Base-by-base conservation (phyloP, 768 basidiomycete genomes). In the Leccinellum rugosiceps region DNA sequence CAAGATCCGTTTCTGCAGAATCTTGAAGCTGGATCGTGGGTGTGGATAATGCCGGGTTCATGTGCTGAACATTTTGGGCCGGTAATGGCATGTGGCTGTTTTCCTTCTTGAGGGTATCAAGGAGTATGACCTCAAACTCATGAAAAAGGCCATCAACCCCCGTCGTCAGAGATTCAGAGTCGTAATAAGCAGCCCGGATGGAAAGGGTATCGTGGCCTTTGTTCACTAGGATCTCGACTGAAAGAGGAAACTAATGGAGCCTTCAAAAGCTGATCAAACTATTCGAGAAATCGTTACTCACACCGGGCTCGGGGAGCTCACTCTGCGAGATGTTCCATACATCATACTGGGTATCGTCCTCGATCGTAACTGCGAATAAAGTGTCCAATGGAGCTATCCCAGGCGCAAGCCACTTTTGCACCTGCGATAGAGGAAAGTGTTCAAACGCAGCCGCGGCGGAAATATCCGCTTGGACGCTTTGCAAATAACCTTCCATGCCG, bases 241-340 rank as follows among this genome's bases (percentile, higher is more conserved):
- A 67, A 23, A 67, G 62, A 4, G 65, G 57, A 28, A 69, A 67
- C 66, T 67, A 47, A 10, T 10, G 46, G 53, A 45, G 34, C 23
- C 13, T 23, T 62, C 49, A 53, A 49, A 50, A 38, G 23, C 47
- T 32, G 3, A 35, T 32, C 17, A 35, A 60, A 21, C 9, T 15
- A 38, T 23, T 6, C 6, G 26, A 50, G 19, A 25, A 38, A 23
- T 10, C 28, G 26, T 25, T 28, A 53, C 72, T 58, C 53, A 73
- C 72, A 32, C 73, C 72, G 28, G 72, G 68, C 52, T 69, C 70
- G 6, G 70, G 64, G 23, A 71, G 58, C 50, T 71, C 70, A 35
- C 71, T 74, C 30, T 62, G 62, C 19, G 66, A 26, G 17, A 74
- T 47, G 9, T 64, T 57, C 68, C 70, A 72, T 14, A 61, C 23